Evolutionary conservation across 176 grass and related monocot species (phyloP).

Genomic region (Olyra latifolia): DNA sequence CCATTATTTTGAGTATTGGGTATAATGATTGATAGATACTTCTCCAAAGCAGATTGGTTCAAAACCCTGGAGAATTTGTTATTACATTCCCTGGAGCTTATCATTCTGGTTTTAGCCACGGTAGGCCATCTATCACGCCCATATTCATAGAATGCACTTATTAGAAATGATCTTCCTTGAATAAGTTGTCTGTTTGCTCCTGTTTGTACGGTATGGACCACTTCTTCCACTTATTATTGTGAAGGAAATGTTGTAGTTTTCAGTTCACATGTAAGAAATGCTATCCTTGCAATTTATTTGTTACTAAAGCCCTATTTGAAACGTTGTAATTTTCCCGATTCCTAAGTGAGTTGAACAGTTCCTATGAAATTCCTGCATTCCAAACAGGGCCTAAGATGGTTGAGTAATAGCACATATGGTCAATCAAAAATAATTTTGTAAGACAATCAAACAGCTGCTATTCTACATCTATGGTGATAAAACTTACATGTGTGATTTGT

Average conservation of each 20-base stretch:
- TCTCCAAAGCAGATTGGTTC: conserved; percentile 92
- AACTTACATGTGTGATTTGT: not conserved
- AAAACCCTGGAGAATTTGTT: conserved; percentile 98
- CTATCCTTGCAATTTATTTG: conserved; percentile 5
- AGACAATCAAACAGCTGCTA: not conserved
- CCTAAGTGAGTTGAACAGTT: too few species aligned
- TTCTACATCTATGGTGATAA: conserved; percentile 27
- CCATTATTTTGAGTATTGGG: conserved; percentile 50
- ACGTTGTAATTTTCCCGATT: too few species aligned
- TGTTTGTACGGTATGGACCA: conserved; percentile 3
- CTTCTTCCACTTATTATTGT: conserved; percentile 23
- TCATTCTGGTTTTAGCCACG: conserved; percentile 98
- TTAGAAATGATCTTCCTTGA: conserved; percentile 12
- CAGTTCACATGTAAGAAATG: not conserved
- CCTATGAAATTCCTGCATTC: too few species aligned
- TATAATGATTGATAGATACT: conserved; percentile 59
- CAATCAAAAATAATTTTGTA: conserved; percentile 15
- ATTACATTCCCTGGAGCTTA: conserved; percentile 99
- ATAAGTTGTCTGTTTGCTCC: conserved; percentile 38
- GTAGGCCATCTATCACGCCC: conserved; percentile 51
- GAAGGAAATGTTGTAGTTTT: conserved; percentile 18
- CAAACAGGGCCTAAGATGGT: not conserved
- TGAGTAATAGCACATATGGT: not conserved
- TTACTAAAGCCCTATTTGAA: too few species aligned
- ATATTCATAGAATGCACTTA: conserved; percentile 23